Percentiles rank a stretch among this genome's conserved stretches.
phyloP scores from a whole-genome alignment of 345 rosid genomes.

The Eucalyptus viminalis region DNA sequence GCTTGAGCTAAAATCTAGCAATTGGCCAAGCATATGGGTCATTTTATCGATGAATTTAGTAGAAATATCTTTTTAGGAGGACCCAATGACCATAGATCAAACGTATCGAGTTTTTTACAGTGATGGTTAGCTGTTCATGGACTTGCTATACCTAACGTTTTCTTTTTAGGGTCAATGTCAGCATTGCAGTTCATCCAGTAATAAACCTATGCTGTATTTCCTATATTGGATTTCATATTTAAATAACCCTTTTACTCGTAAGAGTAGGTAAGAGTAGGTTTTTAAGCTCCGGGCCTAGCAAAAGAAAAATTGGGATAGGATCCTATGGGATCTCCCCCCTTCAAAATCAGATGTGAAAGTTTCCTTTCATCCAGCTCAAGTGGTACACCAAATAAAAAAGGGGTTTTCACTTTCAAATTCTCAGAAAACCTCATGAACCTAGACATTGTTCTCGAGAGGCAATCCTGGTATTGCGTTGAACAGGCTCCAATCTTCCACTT shows the following conservation, averaged over 20 bases:
- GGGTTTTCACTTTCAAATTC: neutral
- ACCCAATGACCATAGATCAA: neutral
- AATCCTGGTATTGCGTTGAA: neutral
- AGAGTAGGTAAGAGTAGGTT: neutral
- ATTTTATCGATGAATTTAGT: neutral
- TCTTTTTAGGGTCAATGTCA: neutral
- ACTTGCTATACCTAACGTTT: neutral
- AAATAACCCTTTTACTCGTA: neutral
- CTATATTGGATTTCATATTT: neutral
- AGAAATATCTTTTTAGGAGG: neutral
- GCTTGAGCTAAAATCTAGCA: neutral
- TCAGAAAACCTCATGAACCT: neutral
- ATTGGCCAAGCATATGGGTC: neutral
- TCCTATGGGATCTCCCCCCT: neutral
- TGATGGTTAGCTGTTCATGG: neutral
- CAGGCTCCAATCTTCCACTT: neutral
- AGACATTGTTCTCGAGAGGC: neutral
- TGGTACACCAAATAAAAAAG: neutral
- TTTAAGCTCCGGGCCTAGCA: neutral
- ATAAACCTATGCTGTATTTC: neutral
- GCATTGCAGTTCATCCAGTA: neutral
- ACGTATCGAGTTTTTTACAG: neutral
- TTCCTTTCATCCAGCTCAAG: neutral
- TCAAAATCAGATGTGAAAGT: neutral
- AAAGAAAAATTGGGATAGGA: neutral